A percentile compares a stretch with the other conserved stretches of the same genome.
phyloP scores from a whole-genome alignment of 2,329 filamentous ascomycete species.

The Pyrenophora graminea region DNA sequence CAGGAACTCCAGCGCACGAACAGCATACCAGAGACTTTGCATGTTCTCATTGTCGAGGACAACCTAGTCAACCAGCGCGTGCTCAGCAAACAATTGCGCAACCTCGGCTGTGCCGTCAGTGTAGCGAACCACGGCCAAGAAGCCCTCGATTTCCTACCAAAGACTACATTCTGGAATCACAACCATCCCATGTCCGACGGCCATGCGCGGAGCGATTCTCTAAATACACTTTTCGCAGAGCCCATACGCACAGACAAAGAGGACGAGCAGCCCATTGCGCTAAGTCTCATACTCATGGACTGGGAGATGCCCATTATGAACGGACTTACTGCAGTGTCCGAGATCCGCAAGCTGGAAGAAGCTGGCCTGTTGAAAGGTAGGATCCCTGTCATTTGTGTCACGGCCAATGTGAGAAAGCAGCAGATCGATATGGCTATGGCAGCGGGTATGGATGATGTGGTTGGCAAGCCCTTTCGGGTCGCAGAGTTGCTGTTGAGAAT shows the following conservation, averaged over 20 bases:
- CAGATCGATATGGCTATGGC: conserved; percentile 35
- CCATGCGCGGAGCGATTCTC: conserved; percentile 56
- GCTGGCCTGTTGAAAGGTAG: conserved; percentile 23
- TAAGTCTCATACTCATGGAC: conserved; percentile 38
- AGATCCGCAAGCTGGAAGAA: conserved; percentile 33
- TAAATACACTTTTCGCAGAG: conserved; percentile 9
- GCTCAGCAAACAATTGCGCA: conserved; percentile 46
- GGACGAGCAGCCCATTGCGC: conserved; percentile 9
- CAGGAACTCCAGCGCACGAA: conserved; percentile 14
- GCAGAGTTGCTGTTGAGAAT: conserved; percentile 31
- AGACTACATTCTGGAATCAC: conserved; percentile 31
- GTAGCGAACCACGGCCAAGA: conserved; percentile 48
- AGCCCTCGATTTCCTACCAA: conserved; percentile 40
- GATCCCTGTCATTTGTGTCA: conserved; percentile 42
- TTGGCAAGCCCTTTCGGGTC: conserved; percentile 72
- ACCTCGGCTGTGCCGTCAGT: conserved; percentile 42
- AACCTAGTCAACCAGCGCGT: conserved; percentile 50
- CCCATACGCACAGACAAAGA: not conserved
- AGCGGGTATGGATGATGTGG: conserved; percentile 57
- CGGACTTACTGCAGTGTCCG: conserved; percentile 31
- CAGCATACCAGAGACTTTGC: conserved; percentile 17
- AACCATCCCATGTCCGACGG: not conserved
- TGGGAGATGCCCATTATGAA: conserved; percentile 45
- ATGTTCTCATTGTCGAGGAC: conserved; percentile 45
- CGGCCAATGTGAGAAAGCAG: conserved; percentile 41